Evolutionary conservation across 2,329 filamentous ascomycete genomes (phyloP).

Genomic region (Penicillium capsulatum): DNA sequence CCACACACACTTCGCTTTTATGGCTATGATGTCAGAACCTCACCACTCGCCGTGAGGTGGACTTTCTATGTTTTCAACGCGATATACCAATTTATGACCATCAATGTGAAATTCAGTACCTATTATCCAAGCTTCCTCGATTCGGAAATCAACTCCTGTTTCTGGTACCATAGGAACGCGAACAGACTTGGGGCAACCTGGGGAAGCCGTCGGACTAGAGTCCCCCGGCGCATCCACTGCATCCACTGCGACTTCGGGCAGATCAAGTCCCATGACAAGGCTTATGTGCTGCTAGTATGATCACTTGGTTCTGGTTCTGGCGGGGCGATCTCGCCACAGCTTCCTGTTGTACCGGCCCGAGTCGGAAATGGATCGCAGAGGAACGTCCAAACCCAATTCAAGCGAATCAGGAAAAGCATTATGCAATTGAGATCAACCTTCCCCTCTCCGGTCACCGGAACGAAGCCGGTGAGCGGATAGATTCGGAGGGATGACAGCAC

Average conservation of each 20-base stretch:
- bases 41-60: background rate
- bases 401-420: slow-evolving; percentile 13
- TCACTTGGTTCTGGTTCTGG: no score
- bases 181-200: no score
- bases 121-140: no score
- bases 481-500: slow-evolving; percentile 17
- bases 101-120: no score
- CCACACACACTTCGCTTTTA: slow-evolving; percentile 1
- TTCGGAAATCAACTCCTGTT: no score
- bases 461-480: slow-evolving; percentile 13
- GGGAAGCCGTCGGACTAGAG: slow-evolving; percentile 2
- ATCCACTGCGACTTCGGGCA: background rate
- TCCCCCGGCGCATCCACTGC: slow-evolving; percentile 6
- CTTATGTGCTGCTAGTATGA: no score
- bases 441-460: slow-evolving; percentile 14
- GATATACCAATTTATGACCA: no score
- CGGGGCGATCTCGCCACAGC: no score
- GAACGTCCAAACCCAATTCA: no score
- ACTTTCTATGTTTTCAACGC: background rate
- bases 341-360: no score
- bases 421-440: slow-evolving; percentile 10
- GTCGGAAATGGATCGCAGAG: no score
- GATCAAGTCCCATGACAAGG: background rate
- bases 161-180: no score
- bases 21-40: slow-evolving; percentile 9